Percentiles rank a stretch among this genome's conserved stretches.
These are phyloP conservation scores for Cordyceps militaris DNA, from an alignment of 2,329 filamentous ascomycete species.

Conservation along the genomic window DNA sequence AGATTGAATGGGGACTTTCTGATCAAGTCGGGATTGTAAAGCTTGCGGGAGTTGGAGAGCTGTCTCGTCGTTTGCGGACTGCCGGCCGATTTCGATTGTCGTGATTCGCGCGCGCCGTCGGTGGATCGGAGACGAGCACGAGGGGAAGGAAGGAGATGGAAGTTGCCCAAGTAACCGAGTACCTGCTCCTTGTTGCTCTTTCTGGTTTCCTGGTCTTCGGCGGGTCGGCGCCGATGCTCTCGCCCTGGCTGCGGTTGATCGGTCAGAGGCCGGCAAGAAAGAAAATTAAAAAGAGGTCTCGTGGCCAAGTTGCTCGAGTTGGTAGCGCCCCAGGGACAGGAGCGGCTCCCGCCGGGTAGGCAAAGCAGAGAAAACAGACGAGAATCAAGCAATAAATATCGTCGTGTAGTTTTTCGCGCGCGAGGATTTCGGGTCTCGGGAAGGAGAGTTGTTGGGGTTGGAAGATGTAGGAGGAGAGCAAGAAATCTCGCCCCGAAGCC, in stretches of 20 bases:
- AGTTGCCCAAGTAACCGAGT: conserved; percentile 10
- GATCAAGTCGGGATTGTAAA: background rate
- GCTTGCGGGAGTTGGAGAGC: background rate
- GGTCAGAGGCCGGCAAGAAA: background rate
- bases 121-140: background rate
- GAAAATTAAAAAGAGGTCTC: conserved; percentile 8
- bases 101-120: background rate
- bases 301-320: conserved; percentile 3
- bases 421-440: background rate
- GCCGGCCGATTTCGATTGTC: background rate
- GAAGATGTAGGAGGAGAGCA: background rate
- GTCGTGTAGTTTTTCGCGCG: conserved; percentile 1
- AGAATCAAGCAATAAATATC: background rate
- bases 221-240: background rate
- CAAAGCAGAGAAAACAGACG: conserved; percentile 4
- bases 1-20: background rate
- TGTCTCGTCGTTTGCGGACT: background rate
- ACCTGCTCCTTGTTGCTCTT: conserved; percentile 1
- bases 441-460: background rate
- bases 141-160: background rate
- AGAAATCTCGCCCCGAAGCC: background rate
- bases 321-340: background rate
- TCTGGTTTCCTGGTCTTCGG: background rate
- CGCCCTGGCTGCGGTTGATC: background rate
- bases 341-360: background rate